phyloP scores from a whole-genome alignment of 306 rosid genomes.

The Lathyrus oleraceus region DNA sequence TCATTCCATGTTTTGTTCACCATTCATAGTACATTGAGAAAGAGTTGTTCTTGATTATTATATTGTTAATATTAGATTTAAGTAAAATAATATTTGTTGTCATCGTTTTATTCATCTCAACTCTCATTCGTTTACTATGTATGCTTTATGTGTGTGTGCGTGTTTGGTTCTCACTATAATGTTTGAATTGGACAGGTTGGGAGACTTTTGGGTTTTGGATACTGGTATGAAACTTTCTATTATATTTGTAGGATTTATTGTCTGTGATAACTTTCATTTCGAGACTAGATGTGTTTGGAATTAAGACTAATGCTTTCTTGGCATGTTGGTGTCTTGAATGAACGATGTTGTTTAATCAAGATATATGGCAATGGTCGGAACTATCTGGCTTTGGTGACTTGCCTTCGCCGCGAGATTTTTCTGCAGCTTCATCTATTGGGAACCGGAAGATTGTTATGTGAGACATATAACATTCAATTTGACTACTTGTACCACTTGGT shows the following conservation, averaged over 20 bases:
- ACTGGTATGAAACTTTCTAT: constrained; percentile 62
- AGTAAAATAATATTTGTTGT: background rate
- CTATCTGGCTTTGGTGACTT: constrained; percentile 90
- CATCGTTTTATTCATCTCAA: background rate
- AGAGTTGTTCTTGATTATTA: background rate
- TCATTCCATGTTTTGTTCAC: background rate
- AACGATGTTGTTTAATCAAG: constrained; percentile 45
- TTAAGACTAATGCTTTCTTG: constrained; percentile 24
- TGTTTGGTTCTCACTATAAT: constrained; percentile 28
- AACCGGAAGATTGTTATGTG: constrained; percentile 88
- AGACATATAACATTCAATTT: constrained; percentile 34
- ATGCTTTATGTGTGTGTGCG: background rate
- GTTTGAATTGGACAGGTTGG: constrained; percentile 68
- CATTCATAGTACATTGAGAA: background rate
- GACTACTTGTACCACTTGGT: background rate
- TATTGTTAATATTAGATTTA: background rate
- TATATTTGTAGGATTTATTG: constrained; percentile 16
- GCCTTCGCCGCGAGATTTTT: constrained; percentile 91
- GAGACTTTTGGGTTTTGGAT: constrained; percentile 99
- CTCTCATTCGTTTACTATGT: background rate
- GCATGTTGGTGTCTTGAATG: constrained; percentile 26
- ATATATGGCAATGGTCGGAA: constrained; percentile 99
- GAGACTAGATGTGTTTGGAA: constrained; percentile 3
- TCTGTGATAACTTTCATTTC: constrained; percentile 3
- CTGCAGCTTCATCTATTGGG: constrained; percentile 93